Base-by-base conservation (phyloP, 352 stramenopile species). In the Phytophthora hibernalis region DNA sequence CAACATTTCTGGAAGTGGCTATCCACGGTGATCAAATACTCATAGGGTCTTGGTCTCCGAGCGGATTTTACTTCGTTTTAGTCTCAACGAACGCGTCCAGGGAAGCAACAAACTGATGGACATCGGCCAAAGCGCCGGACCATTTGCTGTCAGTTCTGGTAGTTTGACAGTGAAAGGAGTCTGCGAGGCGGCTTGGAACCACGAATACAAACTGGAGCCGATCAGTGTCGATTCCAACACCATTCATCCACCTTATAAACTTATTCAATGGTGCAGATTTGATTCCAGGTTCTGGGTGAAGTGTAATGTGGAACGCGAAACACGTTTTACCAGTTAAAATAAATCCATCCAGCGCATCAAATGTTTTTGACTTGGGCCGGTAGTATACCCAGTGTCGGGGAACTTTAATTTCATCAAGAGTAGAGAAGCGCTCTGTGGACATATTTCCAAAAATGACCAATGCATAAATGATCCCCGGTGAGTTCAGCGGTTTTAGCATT, bases 331-430 rank as follows among this genome's bases (percentile, higher is more conserved):
- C 37, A 16, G 20, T 10, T 8, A 26, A 30, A 10, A 60, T 33
- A 15, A 60, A 60, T 51, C 38, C 53, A 61, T 61, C 54, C 28
- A 61, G 42, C 26, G 54, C 54, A 33, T 18, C 42, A 45, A 61
- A 61, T 8, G 28, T 52, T 44, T 45, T 61, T 13, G 40, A 33
- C 7, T 4, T 61, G 18, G 54, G 42, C 1, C 54, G 28, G 8
- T 53, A 52, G 30, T 52, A 53, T 0, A 12, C 21, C 20, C 18
- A 24, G 11, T 21, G 15, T 42, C 37, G 16, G 12, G 30, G 26
- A 18, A 28, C 8, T n/a, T 42, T 24, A 11, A 60, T 21, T 0
- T 51, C 18, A 24, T 60, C 38, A 2, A 51, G 38, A 20, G 38
- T 6, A 15, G 37, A 16, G 18, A 60, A 60, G 37, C 53, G 37